These are phyloP conservation scores for Sporothrix schenckii DNA, from an alignment of 2,329 filamentous ascomycete species.

Conservation along the genomic window DNA sequence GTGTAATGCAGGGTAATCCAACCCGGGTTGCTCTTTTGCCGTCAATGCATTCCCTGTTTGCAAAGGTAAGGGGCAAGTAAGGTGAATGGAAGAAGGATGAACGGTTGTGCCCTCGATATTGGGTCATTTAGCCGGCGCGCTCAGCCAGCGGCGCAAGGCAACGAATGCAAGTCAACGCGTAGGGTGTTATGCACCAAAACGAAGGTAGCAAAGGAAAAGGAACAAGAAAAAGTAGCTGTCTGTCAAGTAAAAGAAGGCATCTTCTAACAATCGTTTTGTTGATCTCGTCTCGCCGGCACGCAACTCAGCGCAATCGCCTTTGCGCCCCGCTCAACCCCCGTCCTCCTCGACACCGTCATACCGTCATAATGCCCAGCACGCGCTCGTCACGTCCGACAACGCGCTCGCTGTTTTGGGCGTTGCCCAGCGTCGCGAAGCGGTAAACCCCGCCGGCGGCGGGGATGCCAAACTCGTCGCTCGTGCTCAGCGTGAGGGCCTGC, in stretches of 20 bases:
- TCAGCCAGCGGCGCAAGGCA: neutral
- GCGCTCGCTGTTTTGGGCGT: constrained; percentile 33
- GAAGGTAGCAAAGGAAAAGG: neutral
- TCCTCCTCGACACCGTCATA: neutral
- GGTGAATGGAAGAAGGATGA: neutral
- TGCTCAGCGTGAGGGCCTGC: constrained; percentile 35
- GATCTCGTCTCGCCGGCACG: neutral
- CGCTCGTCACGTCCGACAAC: constrained; percentile 16
- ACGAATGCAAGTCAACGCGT: neutral
- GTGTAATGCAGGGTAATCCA: constrained; percentile 2
- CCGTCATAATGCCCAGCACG: neutral
- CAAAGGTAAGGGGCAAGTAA: neutral
- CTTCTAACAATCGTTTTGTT: constrained; percentile 6
- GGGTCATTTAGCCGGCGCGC: constrained; percentile 18
- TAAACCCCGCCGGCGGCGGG: constrained; percentile 40
- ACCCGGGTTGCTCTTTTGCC: constrained; percentile 8
- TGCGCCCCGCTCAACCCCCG: neutral
- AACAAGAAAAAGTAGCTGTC: neutral
- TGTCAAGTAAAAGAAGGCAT: neutral
- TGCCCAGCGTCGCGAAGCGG: constrained; percentile 40
- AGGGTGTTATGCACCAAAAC: neutral
- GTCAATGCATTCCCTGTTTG: constrained; percentile 23
- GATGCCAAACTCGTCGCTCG: constrained; percentile 41
- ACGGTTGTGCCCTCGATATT: neutral
- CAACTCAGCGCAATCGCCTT: no score